Conservation (phyloP, 441 rosid genomes). For the Populus hybrid region DNA sequence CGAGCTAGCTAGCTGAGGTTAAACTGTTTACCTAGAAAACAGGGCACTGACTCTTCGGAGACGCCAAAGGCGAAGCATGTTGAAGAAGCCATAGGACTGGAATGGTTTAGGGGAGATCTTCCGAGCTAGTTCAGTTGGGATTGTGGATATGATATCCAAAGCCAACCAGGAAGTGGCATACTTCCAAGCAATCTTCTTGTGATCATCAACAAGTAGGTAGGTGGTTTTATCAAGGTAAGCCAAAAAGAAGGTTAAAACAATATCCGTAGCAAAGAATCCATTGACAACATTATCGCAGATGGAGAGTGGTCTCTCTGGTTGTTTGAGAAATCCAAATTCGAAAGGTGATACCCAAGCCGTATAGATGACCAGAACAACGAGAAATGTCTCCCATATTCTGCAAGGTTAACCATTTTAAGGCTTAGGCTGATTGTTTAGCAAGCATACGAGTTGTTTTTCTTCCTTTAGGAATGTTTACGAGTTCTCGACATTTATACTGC, state of each 20-base stretch:
- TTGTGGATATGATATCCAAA: constrained; percentile 65
- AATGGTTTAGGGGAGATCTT: constrained; percentile 53
- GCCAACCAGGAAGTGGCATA: constrained; percentile 68
- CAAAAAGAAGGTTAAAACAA: constrained; percentile 74
- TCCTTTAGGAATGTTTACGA: background rate
- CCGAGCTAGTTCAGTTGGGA: constrained; percentile 67
- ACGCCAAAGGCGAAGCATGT: constrained; percentile 97
- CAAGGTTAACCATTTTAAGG: background rate
- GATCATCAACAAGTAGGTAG: constrained; percentile 69
- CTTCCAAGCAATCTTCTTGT: constrained; percentile 65
- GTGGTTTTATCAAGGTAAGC: constrained; percentile 70
- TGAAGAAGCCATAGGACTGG: constrained; percentile 57
- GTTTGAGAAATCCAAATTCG: constrained; percentile 70
- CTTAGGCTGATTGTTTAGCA: constrained; percentile 2
- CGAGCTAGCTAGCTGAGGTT: background rate
- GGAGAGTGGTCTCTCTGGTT: constrained; percentile 52
- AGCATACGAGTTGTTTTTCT: background rate
- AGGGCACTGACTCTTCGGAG: constrained; percentile 83
- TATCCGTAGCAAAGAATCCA: constrained; percentile 79
- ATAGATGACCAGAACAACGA: constrained; percentile 63
- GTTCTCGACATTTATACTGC: background rate
- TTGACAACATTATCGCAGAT: constrained; percentile 69
- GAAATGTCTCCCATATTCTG: constrained; percentile 81
- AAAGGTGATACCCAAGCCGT: constrained; percentile 91
- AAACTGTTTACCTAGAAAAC: constrained; percentile 54